phyloP scores from a whole-genome alignment of 2,329 filamentous ascomycete genomes.

The Aspergillus clavatus region DNA sequence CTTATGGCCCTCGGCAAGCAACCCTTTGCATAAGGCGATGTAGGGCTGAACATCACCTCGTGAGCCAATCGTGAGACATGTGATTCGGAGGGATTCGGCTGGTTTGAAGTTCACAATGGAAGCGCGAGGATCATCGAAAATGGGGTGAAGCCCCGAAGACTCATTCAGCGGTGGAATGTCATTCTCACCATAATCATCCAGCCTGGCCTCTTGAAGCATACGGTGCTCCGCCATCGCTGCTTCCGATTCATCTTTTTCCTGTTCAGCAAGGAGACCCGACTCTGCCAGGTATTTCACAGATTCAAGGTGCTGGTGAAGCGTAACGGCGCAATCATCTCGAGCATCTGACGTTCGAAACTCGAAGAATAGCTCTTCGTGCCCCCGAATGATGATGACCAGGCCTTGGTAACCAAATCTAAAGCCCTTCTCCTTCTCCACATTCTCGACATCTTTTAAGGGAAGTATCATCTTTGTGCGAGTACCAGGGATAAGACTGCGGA shows the following conservation, averaged over 20 bases:
- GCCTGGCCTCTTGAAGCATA: conserved; percentile 69
- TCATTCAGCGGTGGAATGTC: conserved; percentile 23
- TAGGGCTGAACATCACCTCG: conserved; percentile 96
- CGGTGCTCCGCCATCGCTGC: conserved; percentile 75
- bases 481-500: conserved; percentile 82
- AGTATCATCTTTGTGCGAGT: conserved; percentile 90
- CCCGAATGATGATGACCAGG: conserved; percentile 85
- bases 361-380: conserved; percentile 94
- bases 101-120: conserved; percentile 93
- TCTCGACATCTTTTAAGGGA: conserved; percentile 86
- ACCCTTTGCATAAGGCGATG: conserved; percentile 87
- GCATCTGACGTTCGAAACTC: conserved; percentile 75
- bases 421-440: conserved; percentile 88
- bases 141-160: conserved; percentile 56
- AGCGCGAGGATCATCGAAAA: conserved; percentile 85
- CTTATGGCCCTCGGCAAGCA: conserved; percentile 81
- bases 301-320: conserved; percentile 71
- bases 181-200: conserved; percentile 38
- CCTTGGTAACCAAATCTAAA: conserved; percentile 89
- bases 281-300: conserved; percentile 66
- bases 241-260: conserved; percentile 66
- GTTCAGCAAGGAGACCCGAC: conserved; percentile 61
- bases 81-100: conserved; percentile 69
- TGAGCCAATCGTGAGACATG: conserved; percentile 92
- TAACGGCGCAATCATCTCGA: conserved; percentile 84